These are phyloP conservation scores for Mortierella sp. DNA, from an alignment of 371 early-diverging fungal species.

Conservation along the genomic window DNA sequence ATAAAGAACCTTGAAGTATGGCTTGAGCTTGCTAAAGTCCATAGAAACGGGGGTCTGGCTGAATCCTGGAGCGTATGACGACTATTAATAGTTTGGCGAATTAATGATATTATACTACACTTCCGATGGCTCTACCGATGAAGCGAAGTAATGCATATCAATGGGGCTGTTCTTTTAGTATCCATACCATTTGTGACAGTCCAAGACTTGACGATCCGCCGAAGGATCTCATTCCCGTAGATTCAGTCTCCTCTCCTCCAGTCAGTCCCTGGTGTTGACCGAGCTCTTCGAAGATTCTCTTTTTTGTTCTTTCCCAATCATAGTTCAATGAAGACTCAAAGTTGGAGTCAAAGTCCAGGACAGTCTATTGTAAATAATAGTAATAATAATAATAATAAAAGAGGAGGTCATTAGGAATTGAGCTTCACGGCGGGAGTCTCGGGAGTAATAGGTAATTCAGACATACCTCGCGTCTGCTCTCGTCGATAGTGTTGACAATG, in stretches of 20 bases:
- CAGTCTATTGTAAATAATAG: conserved; percentile 42
- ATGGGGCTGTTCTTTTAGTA: background rate
- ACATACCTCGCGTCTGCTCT: conserved; percentile 62
- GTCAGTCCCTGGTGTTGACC: conserved; percentile 59
- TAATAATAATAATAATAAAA: background rate
- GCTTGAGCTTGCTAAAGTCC: conserved; percentile 44
- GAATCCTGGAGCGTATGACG: conserved; percentile 33
- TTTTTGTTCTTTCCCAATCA: conserved; percentile 79
- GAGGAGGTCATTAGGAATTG: background rate
- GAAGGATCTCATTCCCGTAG: conserved; percentile 18
- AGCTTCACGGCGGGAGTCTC: background rate
- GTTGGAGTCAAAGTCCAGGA: conserved; percentile 60
- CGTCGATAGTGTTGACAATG: conserved; percentile 76
- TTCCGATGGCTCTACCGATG: background rate
- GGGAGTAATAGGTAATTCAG: too few relatives aligned
- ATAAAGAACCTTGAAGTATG: conserved; percentile 44
- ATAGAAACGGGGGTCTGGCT: conserved; percentile 26
- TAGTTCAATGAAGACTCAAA: conserved; percentile 60
- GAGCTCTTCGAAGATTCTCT: conserved; percentile 77
- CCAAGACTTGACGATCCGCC: conserved; percentile 31
- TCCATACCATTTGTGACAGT: conserved; percentile 31
- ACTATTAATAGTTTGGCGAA: conserved; percentile 8
- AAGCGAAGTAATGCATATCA: background rate
- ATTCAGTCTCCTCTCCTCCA: conserved; percentile 11
- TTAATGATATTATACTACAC: too few relatives aligned